Evolutionary conservation across 2,329 filamentous ascomycete genomes (phyloP).

Genomic region (Trematosphaeria pertusa): DNA sequence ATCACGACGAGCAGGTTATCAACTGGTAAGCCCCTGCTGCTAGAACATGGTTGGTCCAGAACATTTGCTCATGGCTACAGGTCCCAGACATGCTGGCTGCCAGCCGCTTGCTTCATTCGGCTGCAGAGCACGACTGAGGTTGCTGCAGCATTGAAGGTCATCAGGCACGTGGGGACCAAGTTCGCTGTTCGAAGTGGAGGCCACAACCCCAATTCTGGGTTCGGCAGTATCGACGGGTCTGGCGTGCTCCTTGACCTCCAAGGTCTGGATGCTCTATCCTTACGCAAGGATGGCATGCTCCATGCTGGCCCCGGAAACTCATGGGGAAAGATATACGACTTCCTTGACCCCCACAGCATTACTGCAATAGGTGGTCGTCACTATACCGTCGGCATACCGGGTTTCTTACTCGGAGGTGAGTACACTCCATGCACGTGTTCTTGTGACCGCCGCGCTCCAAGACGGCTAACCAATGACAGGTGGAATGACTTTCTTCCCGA

Average conservation of each 20-base stretch:
- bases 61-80: too few species aligned
- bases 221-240: conserved; percentile 16
- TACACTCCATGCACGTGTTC: background rate
- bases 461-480: background rate
- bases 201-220: conserved; percentile 52
- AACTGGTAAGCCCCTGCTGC: background rate
- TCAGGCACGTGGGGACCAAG: conserved; percentile 1
- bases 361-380: conserved; percentile 4
- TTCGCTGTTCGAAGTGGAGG: conserved; percentile 11
- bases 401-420: conserved; percentile 5
- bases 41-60: too few species aligned
- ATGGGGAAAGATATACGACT: conserved; percentile 6
- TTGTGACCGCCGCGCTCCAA: background rate
- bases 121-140: conserved; percentile 1
- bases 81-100: conserved; percentile 8
- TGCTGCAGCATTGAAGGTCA: conserved; percentile 5
- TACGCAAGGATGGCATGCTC: background rate
- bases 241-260: conserved; percentile 7
- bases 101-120: conserved; percentile 5
- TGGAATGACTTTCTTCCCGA: conserved; percentile 8
- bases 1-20: background rate
- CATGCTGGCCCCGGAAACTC: conserved; percentile 1
- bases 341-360: conserved; percentile 6
- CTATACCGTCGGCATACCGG: conserved; percentile 19
- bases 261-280: background rate